Evolutionary conservation across 169 alveolate genomes (phyloP).

Genomic region (Plasmodium gallinaceum): DNA sequence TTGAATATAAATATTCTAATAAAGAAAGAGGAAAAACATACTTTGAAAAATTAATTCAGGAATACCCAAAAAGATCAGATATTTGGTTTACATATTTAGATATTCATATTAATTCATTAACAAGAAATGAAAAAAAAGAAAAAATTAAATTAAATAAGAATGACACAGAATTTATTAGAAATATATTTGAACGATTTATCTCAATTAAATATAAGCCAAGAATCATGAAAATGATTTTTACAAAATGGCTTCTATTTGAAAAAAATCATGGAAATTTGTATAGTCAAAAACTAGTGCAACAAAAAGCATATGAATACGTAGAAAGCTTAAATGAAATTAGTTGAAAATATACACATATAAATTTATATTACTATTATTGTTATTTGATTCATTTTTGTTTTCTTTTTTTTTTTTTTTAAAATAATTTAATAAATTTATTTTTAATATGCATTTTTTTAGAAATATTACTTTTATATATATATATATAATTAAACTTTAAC

Average conservation of each 20-base stretch:
- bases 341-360: constrained; percentile 5
- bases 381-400: no score
- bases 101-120: constrained; percentile 83
- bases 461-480: background rate
- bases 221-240: constrained; percentile 72
- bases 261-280: constrained; percentile 84
- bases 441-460: background rate
- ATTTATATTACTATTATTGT: background rate
- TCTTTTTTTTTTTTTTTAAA: no score
- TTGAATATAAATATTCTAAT: constrained; percentile 86
- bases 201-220: constrained; percentile 62
- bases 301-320: constrained; percentile 87
- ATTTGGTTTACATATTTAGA: constrained; percentile 89
- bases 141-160: constrained; percentile 78
- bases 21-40: constrained; percentile 85
- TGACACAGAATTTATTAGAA: constrained; percentile 77
- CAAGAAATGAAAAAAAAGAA: constrained; percentile 36
- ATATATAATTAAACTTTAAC: no score
- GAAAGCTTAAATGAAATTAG: constrained; percentile 75
- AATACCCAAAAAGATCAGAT: constrained; percentile 89
- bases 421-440: no score
- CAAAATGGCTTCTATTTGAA: constrained; percentile 89
- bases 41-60: constrained; percentile 88
- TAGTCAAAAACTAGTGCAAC: constrained; percentile 86
- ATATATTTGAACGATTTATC: constrained; percentile 59